Conservation (phyloP, 306 rosid species). For the Prunus persica region DNA sequence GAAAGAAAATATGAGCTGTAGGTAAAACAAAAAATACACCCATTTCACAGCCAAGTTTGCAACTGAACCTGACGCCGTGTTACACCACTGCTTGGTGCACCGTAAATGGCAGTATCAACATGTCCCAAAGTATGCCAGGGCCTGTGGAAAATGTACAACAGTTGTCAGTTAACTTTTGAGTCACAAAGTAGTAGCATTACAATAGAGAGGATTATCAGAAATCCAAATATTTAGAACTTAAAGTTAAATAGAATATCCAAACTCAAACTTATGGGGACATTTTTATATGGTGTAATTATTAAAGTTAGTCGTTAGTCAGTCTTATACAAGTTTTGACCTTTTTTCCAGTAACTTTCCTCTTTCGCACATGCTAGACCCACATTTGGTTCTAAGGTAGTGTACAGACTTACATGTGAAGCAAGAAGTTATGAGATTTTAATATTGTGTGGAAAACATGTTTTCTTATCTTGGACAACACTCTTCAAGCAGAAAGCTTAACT, state of each 20-base stretch:
- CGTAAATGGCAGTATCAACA: constrained; percentile 77
- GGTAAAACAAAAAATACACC: constrained; percentile 14
- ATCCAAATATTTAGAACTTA: neutral
- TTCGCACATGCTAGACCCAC: neutral
- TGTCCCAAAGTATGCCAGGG: constrained; percentile 88
- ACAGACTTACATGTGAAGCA: neutral
- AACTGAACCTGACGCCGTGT: constrained; percentile 88
- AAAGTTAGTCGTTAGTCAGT: neutral
- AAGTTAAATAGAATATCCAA: neutral
- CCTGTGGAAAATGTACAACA: constrained; percentile 44
- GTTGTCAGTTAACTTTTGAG: constrained; percentile 19
- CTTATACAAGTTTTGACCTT: neutral
- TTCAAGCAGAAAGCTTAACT: neutral
- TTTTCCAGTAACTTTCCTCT: neutral
- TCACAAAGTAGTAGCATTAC: neutral
- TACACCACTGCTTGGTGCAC: constrained; percentile 62
- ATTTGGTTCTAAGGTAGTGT: neutral
- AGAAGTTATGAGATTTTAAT: neutral
- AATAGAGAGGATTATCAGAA: neutral
- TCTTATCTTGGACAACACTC: neutral
- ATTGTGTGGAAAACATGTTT: neutral
- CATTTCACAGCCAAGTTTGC: constrained; percentile 33
- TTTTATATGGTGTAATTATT: neutral
- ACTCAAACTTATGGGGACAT: neutral
- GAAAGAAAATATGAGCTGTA: neutral